phyloP scores from a whole-genome alignment of 1,284 basidiomycete species.

The Moesziomyces aphidis region DNA sequence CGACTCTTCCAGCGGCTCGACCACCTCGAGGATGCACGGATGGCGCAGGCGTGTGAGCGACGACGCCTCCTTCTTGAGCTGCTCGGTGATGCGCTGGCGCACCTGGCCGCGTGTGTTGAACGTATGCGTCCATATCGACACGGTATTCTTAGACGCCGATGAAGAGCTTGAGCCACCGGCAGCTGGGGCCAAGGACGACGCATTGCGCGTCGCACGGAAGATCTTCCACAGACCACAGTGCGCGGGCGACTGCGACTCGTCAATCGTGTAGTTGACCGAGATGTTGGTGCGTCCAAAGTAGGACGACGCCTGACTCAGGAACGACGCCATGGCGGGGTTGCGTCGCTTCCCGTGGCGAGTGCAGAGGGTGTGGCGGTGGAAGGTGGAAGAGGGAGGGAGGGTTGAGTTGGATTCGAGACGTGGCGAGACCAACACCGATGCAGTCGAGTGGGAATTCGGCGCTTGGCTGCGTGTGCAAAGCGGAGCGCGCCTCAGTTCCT shows the following conservation, averaged over 20 bases:
- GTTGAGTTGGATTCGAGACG: no score
- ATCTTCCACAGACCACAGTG: conserved; percentile 65
- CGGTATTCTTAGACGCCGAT: conserved; percentile 18
- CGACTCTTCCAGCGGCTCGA: conserved; percentile 96
- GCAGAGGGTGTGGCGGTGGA: neutral
- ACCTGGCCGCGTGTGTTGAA: conserved; percentile 44
- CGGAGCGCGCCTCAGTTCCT: neutral
- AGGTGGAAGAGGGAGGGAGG: neutral
- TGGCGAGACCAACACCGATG: neutral
- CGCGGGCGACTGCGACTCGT: conserved; percentile 50
- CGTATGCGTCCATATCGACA: conserved; percentile 61
- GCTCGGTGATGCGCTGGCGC: conserved; percentile 49
- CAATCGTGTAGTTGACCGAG: conserved; percentile 61
- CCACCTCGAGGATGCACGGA: conserved; percentile 96
- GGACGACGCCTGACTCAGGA: conserved; percentile 60
- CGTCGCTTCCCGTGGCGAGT: neutral
- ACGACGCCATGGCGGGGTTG: conserved; percentile 49
- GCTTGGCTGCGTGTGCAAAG: neutral
- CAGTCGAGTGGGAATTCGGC: neutral
- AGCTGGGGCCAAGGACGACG: conserved; percentile 19
- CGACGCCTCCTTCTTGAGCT: conserved; percentile 72
- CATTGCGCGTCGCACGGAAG: conserved; percentile 54
- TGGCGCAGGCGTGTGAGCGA: conserved; percentile 87
- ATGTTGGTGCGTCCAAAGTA: conserved; percentile 63
- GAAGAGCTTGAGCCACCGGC: conserved; percentile 1